These are phyloP conservation scores for Omphalotus guepiniiformis DNA, from an alignment of 768 basidiomycete species.

Conservation along the genomic window DNA sequence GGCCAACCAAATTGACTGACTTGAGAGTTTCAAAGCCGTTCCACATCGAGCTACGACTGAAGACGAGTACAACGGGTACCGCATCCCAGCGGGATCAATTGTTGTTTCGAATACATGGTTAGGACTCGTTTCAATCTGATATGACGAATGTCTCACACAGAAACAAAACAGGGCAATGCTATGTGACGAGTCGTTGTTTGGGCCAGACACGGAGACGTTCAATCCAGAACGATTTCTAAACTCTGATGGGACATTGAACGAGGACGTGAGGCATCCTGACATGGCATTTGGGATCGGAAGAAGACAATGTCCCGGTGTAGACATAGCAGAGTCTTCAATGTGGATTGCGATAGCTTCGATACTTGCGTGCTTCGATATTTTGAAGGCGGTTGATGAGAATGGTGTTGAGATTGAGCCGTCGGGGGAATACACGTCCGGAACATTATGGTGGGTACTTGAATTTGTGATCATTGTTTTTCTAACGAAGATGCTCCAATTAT, in stretches of 20 bases:
- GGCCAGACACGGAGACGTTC: slow-evolving; percentile 19
- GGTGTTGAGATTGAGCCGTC: slow-evolving; percentile 1
- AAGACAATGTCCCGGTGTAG: background rate
- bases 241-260: slow-evolving; percentile 4
- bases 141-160: background rate
- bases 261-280: background rate
- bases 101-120: background rate
- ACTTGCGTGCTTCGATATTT: slow-evolving; percentile 1
- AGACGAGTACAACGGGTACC: background rate
- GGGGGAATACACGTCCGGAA: background rate
- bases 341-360: slow-evolving; percentile 1
- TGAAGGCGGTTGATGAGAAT: background rate
- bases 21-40: background rate
- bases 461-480: too few relatives aligned
- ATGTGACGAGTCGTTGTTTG: slow-evolving; percentile 14
- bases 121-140: background rate
- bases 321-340: background rate
- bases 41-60: background rate
- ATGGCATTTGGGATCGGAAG: background rate
- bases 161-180: background rate
- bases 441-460: background rate
- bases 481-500: too few relatives aligned
- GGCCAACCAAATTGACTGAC: background rate
- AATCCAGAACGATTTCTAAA: slow-evolving; percentile 23
- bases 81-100: background rate